Conservation (phyloP, 768 basidiomycete species). For the Xanthoconium stramineum region DNA sequence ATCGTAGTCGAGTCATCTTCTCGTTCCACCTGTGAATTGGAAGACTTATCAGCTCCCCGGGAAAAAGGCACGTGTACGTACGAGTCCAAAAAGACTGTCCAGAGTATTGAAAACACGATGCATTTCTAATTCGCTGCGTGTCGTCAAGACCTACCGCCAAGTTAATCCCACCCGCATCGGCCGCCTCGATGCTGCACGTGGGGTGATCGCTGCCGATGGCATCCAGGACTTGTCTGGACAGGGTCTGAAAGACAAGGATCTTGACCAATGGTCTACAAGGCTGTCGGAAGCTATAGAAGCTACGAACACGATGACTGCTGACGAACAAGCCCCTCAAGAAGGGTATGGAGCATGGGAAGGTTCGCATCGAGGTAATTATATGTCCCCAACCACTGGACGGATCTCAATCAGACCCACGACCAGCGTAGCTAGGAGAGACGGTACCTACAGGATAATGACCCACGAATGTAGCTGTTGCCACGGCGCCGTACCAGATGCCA, state of each 20-base stretch:
- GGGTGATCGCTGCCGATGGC: conserved; percentile 75
- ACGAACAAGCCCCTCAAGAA: conserved; percentile 65
- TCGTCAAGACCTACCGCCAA: conserved; percentile 82
- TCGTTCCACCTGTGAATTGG: conserved; percentile 32
- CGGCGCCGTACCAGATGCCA: conserved; percentile 88
- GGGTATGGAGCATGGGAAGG: too few species aligned
- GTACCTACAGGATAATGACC: conserved; percentile 78
- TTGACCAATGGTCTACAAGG: conserved; percentile 83
- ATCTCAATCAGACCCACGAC: conserved; percentile 4
- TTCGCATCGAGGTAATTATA: too few species aligned
- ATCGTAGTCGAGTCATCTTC: conserved; percentile 22
- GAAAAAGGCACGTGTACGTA: conserved; percentile 39
- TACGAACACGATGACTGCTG: conserved; percentile 88
- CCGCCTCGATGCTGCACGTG: conserved; percentile 69
- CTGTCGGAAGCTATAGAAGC: conserved; percentile 87
- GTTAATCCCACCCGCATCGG: conserved; percentile 69
- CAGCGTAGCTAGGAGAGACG: background rate
- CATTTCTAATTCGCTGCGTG: conserved; percentile 92
- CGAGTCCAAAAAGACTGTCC: conserved; percentile 90
- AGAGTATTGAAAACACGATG: conserved; percentile 85
- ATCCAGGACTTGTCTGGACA: too few species aligned
- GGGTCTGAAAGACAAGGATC: too few species aligned
- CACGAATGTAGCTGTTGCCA: conserved; percentile 92
- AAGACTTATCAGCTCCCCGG: background rate
- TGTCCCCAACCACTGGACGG: conserved; percentile 75